Evolutionary conservation across 345 rosid species (phyloP).

Genomic region (Stellera chamaejasme): DNA sequence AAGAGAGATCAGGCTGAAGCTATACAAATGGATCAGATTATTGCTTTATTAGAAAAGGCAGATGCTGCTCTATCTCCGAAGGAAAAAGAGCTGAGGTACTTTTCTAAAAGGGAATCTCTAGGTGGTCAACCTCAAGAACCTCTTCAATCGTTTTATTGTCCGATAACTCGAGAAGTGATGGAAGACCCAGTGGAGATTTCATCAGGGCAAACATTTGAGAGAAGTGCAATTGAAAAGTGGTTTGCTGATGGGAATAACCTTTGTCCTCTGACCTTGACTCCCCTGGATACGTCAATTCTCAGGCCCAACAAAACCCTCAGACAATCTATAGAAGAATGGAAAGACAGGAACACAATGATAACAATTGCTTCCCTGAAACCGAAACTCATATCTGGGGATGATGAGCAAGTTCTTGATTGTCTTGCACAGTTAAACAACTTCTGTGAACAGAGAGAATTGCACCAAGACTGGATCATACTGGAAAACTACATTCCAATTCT

Average conservation of each 20-base stretch:
- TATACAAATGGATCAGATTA: constrained; percentile 72
- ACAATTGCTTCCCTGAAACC: constrained; percentile 46
- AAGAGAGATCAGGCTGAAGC: constrained; percentile 63
- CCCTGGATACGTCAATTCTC: constrained; percentile 41
- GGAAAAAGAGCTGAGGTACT: constrained; percentile 52
- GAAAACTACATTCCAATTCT: constrained; percentile 52
- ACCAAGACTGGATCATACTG: constrained; percentile 56
- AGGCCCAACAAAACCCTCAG: constrained; percentile 61
- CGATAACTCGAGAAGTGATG: constrained; percentile 63
- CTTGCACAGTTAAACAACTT: constrained; percentile 45
- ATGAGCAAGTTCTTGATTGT: constrained; percentile 37
- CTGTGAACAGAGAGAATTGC: constrained; percentile 46
- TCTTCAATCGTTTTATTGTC: constrained; percentile 59
- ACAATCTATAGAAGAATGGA: constrained; percentile 76
- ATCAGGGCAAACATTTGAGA: constrained; percentile 71
- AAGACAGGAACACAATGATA: constrained; percentile 64
- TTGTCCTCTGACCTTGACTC: constrained; percentile 56
- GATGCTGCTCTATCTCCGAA: constrained; percentile 50
- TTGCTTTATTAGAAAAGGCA: constrained; percentile 58
- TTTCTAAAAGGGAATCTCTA: constrained; percentile 44
- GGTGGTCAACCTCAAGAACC: constrained; percentile 61
- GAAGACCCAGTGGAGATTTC: constrained; percentile 71
- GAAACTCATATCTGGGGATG: constrained; percentile 36
- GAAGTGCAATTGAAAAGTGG: constrained; percentile 62
- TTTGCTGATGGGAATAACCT: constrained; percentile 44